phyloP scores from a whole-genome alignment of 2,329 filamentous ascomycete genomes.

The Parastagonospora avenae region DNA sequence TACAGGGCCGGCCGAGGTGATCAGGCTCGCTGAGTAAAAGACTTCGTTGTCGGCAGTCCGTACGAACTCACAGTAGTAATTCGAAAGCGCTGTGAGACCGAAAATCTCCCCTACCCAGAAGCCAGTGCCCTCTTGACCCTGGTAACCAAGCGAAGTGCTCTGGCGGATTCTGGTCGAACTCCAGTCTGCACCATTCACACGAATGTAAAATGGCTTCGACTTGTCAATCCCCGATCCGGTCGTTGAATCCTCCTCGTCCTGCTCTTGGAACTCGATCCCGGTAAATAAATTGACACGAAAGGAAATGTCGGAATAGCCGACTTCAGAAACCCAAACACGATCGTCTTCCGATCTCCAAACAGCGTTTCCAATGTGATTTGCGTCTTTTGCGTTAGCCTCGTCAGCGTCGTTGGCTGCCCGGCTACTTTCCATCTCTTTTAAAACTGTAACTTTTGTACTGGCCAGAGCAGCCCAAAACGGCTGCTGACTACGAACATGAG shows the following conservation, averaged over 20 bases:
- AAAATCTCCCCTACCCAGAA: slow-evolving; percentile 74
- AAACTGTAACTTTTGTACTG: slow-evolving; percentile 94
- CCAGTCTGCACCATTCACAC: slow-evolving; percentile 80
- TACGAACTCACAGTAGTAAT: slow-evolving; percentile 80
- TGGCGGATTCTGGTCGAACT: slow-evolving; percentile 73
- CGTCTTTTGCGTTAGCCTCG: slow-evolving; percentile 75
- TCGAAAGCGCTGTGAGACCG: slow-evolving; percentile 72
- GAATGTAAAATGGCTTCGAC: slow-evolving; percentile 77
- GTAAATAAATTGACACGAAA: slow-evolving; percentile 74
- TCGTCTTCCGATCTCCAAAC: slow-evolving; percentile 72
- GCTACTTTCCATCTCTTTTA: slow-evolving; percentile 78
- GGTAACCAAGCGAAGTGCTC: slow-evolving; percentile 53
- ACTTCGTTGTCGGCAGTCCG: slow-evolving; percentile 68
- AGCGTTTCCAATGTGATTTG: slow-evolving; percentile 77
- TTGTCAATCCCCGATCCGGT: slow-evolving; percentile 62
- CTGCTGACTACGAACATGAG: slow-evolving; percentile 86
- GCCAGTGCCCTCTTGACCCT: slow-evolving; percentile 53
- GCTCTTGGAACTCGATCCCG: slow-evolving; percentile 46
- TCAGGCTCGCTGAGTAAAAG: slow-evolving; percentile 73
- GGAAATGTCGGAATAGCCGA: slow-evolving; percentile 76
- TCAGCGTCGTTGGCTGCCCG: slow-evolving; percentile 74
- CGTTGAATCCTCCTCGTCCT: slow-evolving; percentile 45
- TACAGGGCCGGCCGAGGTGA: slow-evolving; percentile 66
- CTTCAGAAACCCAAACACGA: slow-evolving; percentile 81
- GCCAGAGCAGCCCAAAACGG: slow-evolving; percentile 93